Evolutionary conservation across 2,329 filamentous ascomycete species (phyloP), one percentile per base, ranked within the genome.

Genomic region (Esteya vermicola): DNA sequence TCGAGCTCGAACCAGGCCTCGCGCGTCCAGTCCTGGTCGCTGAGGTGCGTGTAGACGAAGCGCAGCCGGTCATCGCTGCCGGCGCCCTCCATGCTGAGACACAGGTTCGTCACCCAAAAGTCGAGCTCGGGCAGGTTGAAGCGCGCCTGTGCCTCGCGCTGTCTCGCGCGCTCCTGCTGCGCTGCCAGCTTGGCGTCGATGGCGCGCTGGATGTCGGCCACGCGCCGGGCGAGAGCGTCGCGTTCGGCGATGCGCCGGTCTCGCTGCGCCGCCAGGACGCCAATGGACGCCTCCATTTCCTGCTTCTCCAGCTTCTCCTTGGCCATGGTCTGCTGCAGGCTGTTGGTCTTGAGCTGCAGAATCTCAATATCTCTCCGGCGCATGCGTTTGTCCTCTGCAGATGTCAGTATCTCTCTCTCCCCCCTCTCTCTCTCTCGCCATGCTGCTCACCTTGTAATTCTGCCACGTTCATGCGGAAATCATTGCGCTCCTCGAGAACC

Each of bases 1-100:
- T 81, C 78, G 42, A 98, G 65, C 63, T 96, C 89, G 55, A 98
- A 96, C 78, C 83, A 93, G 13, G 83, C 86, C 62, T 96, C 88
- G 43, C 78, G 72, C 51, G 88, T 84, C 80, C 84, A 88, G 54
- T 91, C 80, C 52, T 77, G 75, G 63, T 93, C 85, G 54, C 93
- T 78, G 34, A 96, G 67, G 57, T 93, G 84, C 22, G 77, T 82
- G 55, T 85, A 98, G 3, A 91, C 73, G 57, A 98, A 94, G 59
- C 89, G 89, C 50, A 98, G 67, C 21, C 83, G 72, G 59, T 95
- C 88, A 46, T 84, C 78, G 54, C 75, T 73, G 1, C 85, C 88
- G 0, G 84, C 83, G 2, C 89, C 89, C 55, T 96, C 89, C 53
- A 98, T 93, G 45, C 81, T 70, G 55, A 96, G 59, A 43, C 89